Percentiles rank a stretch among this genome's conserved stretches.
Evolutionary conservation across 345 rosid species (phyloP).

Genomic region (Mercurialis annua): DNA sequence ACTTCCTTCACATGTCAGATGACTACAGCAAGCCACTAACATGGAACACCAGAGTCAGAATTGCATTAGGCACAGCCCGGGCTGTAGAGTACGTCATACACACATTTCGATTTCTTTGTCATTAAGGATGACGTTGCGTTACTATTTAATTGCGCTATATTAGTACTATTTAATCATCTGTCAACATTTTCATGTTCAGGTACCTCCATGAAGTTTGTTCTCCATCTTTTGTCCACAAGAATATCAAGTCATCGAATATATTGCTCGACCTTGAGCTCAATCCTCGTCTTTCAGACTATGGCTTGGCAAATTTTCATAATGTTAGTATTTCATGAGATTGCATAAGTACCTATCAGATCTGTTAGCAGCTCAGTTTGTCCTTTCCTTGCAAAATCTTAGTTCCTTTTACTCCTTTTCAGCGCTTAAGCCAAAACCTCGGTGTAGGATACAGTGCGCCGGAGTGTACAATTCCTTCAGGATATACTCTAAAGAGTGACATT

Average conservation of each 20-base stretch:
- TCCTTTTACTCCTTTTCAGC: conserved; percentile 33
- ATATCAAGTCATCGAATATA: conserved; percentile 88
- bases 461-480: conserved; percentile 62
- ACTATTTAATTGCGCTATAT: too few species aligned
- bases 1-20: conserved; percentile 78
- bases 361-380: not conserved
- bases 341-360: too few species aligned
- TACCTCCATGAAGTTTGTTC: conserved; percentile 92
- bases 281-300: conserved; percentile 81
- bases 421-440: conserved; percentile 85
- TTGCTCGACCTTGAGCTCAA: conserved; percentile 82
- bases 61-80: conserved; percentile 79
- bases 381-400: not conserved
- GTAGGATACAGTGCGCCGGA: conserved; percentile 96
- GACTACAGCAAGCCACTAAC: conserved; percentile 93
- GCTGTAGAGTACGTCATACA: conserved; percentile 68
- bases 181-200: conserved; percentile 34
- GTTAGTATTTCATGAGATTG: conserved; percentile 29
- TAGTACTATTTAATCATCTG: not conserved
- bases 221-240: conserved; percentile 84
- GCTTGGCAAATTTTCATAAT: conserved; percentile 69
- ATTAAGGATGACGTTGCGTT: not conserved
- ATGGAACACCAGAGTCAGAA: conserved; percentile 92
- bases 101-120: not conserved
- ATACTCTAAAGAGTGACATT: conserved; percentile 80